Percentiles rank a stretch among this genome's conserved stretches.
Conservation (phyloP, 257 asterid genomes). For the Scutellaria barbata region DNA sequence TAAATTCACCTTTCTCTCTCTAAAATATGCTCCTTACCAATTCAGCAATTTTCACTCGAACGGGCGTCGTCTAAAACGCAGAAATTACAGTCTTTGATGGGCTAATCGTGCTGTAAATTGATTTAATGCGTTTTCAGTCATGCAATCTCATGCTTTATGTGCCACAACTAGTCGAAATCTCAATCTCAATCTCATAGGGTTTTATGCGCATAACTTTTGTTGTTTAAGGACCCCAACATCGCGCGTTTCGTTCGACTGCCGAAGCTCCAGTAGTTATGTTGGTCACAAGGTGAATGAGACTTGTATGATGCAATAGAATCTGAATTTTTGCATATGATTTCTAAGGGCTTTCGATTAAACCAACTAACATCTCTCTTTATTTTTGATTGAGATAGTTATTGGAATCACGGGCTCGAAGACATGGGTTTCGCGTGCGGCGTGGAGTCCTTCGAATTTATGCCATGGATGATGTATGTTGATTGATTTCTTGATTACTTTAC, state of each 20-base stretch:
- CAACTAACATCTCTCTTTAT: neutral
- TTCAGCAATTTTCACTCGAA: constrained; percentile 12
- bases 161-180: constrained; percentile 34
- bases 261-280: constrained; percentile 11
- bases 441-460: constrained; percentile 48
- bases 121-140: constrained; percentile 32
- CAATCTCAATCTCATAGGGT: constrained; percentile 34
- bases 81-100: neutral
- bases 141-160: constrained; percentile 51
- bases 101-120: constrained; percentile 23
- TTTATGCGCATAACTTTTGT: constrained; percentile 34
- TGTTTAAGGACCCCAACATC: constrained; percentile 35
- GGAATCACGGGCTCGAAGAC: constrained; percentile 43
- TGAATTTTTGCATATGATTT: constrained; percentile 16
- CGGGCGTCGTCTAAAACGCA: neutral
- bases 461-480: constrained; percentile 61
- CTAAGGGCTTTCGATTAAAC: constrained; percentile 5
- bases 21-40: neutral
- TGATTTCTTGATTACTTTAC: constrained; percentile 13
- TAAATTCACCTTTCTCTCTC: neutral
- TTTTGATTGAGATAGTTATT: constrained; percentile 44
- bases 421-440: constrained; percentile 47
- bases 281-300: constrained; percentile 51
- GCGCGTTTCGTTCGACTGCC: constrained; percentile 42
- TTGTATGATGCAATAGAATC: constrained; percentile 26